Evolutionary conservation across 2,329 filamentous ascomycete genomes (phyloP).

Genomic region (Meredithiella fracta): DNA sequence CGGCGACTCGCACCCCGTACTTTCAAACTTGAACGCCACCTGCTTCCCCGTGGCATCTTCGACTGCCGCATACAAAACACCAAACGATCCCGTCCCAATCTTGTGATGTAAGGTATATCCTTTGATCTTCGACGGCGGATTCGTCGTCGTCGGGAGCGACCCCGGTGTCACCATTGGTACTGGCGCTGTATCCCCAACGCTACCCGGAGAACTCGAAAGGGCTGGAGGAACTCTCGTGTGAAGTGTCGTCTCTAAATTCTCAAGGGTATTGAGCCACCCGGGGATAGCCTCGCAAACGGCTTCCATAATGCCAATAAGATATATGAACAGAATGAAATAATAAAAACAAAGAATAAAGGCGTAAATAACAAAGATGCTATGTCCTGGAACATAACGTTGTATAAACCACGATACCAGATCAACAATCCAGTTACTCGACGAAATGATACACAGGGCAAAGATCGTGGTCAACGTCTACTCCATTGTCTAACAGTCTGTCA

Average conservation of each 20-base stretch:
- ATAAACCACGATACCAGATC: too few relatives aligned
- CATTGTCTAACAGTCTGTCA: too few relatives aligned
- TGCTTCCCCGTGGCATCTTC: neutral
- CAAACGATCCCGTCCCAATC: constrained; percentile 13
- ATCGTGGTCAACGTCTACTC: too few relatives aligned
- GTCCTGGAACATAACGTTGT: too few relatives aligned
- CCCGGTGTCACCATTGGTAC: neutral
- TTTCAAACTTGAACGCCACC: constrained; percentile 13
- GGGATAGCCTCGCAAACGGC: constrained; percentile 1
- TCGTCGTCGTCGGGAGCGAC: neutral
- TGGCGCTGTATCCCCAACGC: neutral
- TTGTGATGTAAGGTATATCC: constrained; percentile 4
- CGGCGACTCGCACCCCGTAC: constrained; percentile 8
- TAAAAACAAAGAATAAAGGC: too few relatives aligned
- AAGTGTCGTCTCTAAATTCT: constrained; percentile 1
- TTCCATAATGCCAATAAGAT: constrained; percentile 5
- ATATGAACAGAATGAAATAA: too few relatives aligned
- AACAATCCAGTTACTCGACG: too few relatives aligned
- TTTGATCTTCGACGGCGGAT: neutral
- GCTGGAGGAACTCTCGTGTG: neutral
- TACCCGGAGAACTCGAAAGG: neutral
- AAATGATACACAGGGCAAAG: too few relatives aligned
- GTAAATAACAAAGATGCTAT: too few relatives aligned
- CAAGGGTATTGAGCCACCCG: constrained; percentile 7
- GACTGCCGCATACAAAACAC: constrained; percentile 11